Base-by-base conservation (phyloP, 495 filamentous ascomycete species). In the Penicilliopsis zonata region DNA sequence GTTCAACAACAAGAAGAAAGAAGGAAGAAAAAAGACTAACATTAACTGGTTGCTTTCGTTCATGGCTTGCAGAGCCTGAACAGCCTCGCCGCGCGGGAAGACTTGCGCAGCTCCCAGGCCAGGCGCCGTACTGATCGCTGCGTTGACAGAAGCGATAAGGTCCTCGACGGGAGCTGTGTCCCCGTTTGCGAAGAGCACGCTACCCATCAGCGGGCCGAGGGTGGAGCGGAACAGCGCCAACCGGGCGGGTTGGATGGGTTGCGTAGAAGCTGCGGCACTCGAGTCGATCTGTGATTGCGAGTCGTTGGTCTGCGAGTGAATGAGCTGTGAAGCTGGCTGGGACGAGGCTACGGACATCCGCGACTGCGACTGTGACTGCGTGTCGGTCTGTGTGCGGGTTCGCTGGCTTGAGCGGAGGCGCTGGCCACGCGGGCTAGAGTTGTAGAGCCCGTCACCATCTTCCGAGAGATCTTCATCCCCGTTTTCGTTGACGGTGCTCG, bases 1-100 rank as follows among this genome's bases (percentile, higher is more conserved):
- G n/a, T n/a, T n/a, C n/a, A n/a, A n/a, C n/a, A n/a, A n/a, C n/a
- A n/a, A n/a, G n/a, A n/a, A n/a, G n/a, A n/a, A n/a, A n/a, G n/a
- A n/a, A n/a, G 20, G 28, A 7, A 10, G 17, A 31, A 10, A 27
- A 18, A 22, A 15, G 15, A 79, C 82, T 76, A 59, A 94, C 92
- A 96, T 96, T 55, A 98, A 76, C 61, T 83, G 73, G 49, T 95
- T 95, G 52, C 66, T 61, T 27, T 79, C 76, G 36, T 81, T 78
- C 83, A 98, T 80, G 47, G 60, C 71, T 52, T 69, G 67, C 44
- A 98, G 53, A 31, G 84, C 88, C 53, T 71, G 62, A 32, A 81
- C 56, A 2, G 82, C 86, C 60, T 98, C 92, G 1, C 60, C 55
- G 17, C 67, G 64, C 21, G 59, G 68, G 62, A 94, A 96, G 23